These are phyloP conservation scores for Helicocarpus griseus DNA, from an alignment of 2,329 filamentous ascomycete genomes.

Conservation along the genomic window DNA sequence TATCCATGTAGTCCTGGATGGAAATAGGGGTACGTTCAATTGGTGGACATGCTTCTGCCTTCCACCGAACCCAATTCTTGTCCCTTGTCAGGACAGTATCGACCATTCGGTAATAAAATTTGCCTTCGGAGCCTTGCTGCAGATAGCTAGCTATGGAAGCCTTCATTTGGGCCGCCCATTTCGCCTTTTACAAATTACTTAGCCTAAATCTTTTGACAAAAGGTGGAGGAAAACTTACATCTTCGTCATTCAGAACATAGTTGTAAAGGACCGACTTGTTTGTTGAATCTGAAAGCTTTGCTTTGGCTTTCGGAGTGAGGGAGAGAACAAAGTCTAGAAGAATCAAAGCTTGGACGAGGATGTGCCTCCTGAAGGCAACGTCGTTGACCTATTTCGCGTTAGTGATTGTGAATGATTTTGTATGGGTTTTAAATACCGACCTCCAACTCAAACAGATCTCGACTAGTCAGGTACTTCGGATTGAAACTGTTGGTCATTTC, in stretches of 20 bases:
- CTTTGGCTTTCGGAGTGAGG: conserved; percentile 70
- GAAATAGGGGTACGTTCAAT: conserved; percentile 70
- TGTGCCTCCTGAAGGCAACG: conserved; percentile 84
- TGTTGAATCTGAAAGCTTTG: conserved; percentile 60
- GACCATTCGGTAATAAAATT: conserved; percentile 92
- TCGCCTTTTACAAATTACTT: conserved; percentile 47
- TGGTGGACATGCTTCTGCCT: conserved; percentile 81
- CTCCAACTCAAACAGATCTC: conserved; percentile 91
- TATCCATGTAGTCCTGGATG: conserved; percentile 57
- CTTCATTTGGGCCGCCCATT: conserved; percentile 77
- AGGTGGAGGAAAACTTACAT: conserved; percentile 44
- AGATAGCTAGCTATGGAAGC: conserved; percentile 72
- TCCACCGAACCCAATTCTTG: conserved; percentile 99
- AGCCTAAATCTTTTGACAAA: neutral
- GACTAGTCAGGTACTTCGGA: conserved; percentile 95
- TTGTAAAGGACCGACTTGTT: conserved; percentile 87
- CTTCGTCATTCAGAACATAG: conserved; percentile 68
- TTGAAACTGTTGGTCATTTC: conserved; percentile 72
- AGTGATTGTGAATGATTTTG: conserved; percentile 16
- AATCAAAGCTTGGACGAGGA: conserved; percentile 90
- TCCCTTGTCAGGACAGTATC: conserved; percentile 91
- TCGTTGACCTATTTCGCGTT: conserved; percentile 61
- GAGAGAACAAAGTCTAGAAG: conserved; percentile 93
- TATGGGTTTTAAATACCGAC: conserved; percentile 35
- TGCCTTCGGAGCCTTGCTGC: conserved; percentile 68